Evolutionary conservation across 306 rosid genomes (phyloP), one percentile per base, ranked within the genome.

Genomic region (Macrotyloma uniflorum): DNA sequence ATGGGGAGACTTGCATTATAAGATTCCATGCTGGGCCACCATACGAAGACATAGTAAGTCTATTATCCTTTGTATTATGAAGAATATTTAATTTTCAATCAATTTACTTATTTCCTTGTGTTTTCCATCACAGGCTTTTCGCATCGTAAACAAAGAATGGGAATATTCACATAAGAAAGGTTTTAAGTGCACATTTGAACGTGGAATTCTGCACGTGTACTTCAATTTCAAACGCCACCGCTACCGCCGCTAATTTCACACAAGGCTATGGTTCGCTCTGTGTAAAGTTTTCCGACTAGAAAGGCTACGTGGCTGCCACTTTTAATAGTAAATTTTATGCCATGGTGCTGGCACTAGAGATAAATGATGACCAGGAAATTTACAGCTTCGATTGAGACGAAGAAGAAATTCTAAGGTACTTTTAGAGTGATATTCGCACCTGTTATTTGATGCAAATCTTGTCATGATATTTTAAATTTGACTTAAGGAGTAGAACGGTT

Each of bases 1-100:
- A 76, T 68, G 90, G 94, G 1, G 99, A 95, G 87, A 95, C 98
- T 2, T 95, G 99, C 87, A 95, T 95, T 73, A 91, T 91, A 77
- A 77, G 96, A 78, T 95, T 95, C 88, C 99, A 95, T 53, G 97
- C 99, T 0, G 98, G 99, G 71, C 99, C 99, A 15, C 99, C 99
- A 9, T 93, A 95, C 6, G 99, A 95, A 79, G 99, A 93, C 75
- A 93, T 91, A 15, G 98, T 89, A 92, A 86, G 95, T 82, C 72
- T 55, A 68, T 76, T 84, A 57, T 72, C 45, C 58, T 82, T 62
- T 5, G 64, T 76, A 14, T 4, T 65, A 3, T 19, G 55, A 18
- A 50, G 49, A 11, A 43, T 55, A 19, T 82, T 51, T 67, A 42
- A 19, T 46, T 8, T 47, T 63, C 43, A 59, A 49, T 64, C 53